Conservation (phyloP, 1,284 basidiomycete species). For the Fomitopsis palustris region DNA sequence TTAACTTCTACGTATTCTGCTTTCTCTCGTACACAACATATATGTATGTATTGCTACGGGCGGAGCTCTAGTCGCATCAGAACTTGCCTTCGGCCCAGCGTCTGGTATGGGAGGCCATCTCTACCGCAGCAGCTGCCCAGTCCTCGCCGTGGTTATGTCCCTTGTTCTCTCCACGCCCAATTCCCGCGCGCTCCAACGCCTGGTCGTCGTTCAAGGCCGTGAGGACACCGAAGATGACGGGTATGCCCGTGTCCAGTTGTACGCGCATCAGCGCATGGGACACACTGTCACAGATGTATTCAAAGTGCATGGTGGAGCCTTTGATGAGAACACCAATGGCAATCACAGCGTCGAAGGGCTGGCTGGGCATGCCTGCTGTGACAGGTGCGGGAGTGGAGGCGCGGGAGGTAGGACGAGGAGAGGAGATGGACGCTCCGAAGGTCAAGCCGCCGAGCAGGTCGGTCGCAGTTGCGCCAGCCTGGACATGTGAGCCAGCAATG, state of each 20-base stretch:
- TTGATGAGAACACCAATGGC: slow-evolving; percentile 98
- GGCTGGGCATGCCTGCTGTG: slow-evolving; percentile 43
- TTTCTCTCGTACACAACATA: slow-evolving; percentile 3
- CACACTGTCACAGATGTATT: slow-evolving; percentile 95
- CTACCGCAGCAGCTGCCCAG: slow-evolving; percentile 94
- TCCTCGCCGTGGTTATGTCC: slow-evolving; percentile 96
- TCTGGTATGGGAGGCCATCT: slow-evolving; percentile 75
- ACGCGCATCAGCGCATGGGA: slow-evolving; percentile 93
- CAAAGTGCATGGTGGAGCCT: slow-evolving; percentile 96
- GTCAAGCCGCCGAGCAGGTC: slow-evolving; percentile 79
- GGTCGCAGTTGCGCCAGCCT: slow-evolving; percentile 64
- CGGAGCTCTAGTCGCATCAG: slow-evolving; percentile 12
- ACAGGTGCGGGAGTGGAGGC: slow-evolving; percentile 45
- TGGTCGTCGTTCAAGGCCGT: slow-evolving; percentile 94
- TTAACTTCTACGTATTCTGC: not conserved
- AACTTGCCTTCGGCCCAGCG: slow-evolving; percentile 80
- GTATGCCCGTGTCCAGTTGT: slow-evolving; percentile 90
- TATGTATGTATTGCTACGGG: not conserved
- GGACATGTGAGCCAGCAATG: slow-evolving; percentile 82
- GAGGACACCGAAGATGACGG: slow-evolving; percentile 95
- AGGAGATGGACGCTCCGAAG: slow-evolving; percentile 35
- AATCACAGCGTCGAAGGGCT: slow-evolving; percentile 91
- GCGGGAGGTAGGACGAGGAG: slow-evolving; percentile 41
- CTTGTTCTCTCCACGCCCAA: slow-evolving; percentile 61
- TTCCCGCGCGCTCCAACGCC: slow-evolving; percentile 88